Base-by-base conservation (phyloP, 371 early-diverging fungal genomes). In the Mortierella sp. region DNA sequence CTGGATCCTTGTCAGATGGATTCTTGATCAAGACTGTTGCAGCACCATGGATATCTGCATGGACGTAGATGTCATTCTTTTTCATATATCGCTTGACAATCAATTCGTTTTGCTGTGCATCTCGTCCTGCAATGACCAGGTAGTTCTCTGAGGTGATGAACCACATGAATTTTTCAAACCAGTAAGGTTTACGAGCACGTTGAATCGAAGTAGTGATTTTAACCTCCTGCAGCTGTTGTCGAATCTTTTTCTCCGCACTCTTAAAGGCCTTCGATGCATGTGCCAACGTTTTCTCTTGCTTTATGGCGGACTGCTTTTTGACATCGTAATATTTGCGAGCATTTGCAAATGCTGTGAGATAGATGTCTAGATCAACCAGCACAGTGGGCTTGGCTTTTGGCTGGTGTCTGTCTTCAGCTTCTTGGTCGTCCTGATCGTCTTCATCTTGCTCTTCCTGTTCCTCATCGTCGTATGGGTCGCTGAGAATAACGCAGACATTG, bases 121-220 rank as follows among this genome's bases (percentile, higher is more conserved):
- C 99, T 53, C 94, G 93, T 47, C 99, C 99, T 35, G 96, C 98
- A 76, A 99, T 89, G 19, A 99, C 93, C 65, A 99, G 84, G 72
- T 94, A 94, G 61, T 96, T 95, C 74, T 99, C 99, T 0, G 96
- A 94, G 5, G 96, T 93, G 34, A 99, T 88, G 78, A 98, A 99
- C 98, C 99, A 99, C 57, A 94, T 72, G 75, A 99, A 99, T 88
- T 98, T 99, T 84, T 99, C 99, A 87, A 99, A 99, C 99, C 99
- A 99, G 56, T 92, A 96, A 2, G 95, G 93, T 68, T 96, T 97
- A 72, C 99, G 94, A 54, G 93, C 90, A 76, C 94, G 92, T 63
- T 88, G 91, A 70, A 96, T 95, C 19, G 91, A 85, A 0, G 93
- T 89, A 7, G 91, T 93, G 28, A 91, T 91, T 66, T 89, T 91